phyloP scores from a whole-genome alignment of 306 rosid species.

The Fragaria nilgerrensis region DNA sequence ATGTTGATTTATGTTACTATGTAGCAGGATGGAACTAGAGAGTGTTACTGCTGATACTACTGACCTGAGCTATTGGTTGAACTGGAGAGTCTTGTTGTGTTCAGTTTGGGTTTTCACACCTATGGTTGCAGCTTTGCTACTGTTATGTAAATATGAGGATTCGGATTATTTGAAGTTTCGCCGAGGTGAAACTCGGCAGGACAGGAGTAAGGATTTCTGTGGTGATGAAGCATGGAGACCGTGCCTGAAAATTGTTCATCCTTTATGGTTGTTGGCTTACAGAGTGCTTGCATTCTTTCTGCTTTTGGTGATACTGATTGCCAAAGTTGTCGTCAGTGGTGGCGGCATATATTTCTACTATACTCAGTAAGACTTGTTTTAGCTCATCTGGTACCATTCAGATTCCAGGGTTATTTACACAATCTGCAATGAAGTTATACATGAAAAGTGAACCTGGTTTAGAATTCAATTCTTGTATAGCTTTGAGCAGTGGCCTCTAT shows the following conservation, averaged over 20 bases:
- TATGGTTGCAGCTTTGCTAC: slow-evolving; percentile 31
- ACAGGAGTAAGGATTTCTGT: slow-evolving; percentile 13
- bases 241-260: slow-evolving; percentile 62
- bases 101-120: slow-evolving; percentile 53
- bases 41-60: slow-evolving; percentile 38
- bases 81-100: slow-evolving; percentile 66
- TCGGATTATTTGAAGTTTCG: slow-evolving; percentile 27
- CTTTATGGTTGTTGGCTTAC: slow-evolving; percentile 59
- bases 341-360: slow-evolving; percentile 52
- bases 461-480: neutral
- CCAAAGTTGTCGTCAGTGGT: slow-evolving; percentile 38
- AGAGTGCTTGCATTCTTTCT: slow-evolving; percentile 48
- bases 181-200: slow-evolving; percentile 42
- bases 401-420: neutral
- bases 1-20: neutral
- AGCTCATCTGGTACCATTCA: neutral
- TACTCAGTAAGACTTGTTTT: slow-evolving; percentile 64
- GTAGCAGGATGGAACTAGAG: slow-evolving; percentile 47
- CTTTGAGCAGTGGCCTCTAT: slow-evolving; percentile 2
- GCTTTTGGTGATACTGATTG: slow-evolving; percentile 46
- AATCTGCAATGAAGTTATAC: neutral
- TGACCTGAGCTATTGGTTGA: slow-evolving; percentile 65
- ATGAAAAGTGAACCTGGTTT: neutral
- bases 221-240: slow-evolving; percentile 72
- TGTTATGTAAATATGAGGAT: slow-evolving; percentile 49